Base-by-base conservation (phyloP, 495 filamentous ascomycete genomes). In the Hypoxylon crocopeplum region DNA sequence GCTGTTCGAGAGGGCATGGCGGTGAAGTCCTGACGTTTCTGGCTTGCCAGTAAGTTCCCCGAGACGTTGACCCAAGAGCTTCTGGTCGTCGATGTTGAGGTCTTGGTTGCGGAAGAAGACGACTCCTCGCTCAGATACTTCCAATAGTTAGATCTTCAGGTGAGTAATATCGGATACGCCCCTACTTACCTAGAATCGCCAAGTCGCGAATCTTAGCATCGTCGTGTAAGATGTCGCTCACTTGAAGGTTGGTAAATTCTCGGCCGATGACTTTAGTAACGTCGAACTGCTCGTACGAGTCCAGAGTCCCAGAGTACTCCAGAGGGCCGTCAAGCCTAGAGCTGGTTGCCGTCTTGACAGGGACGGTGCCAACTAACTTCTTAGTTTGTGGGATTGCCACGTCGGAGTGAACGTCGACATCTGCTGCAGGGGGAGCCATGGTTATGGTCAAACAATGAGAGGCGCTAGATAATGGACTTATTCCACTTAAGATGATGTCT, bases 271-370 rank as follows among this genome's bases (percentile, higher is more conserved):
- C 73, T 2, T 84, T 81, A 1, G 88, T 91, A 0, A 86, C 74
- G 39, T 89, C 87, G 45, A 87, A 84, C 2, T 77, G 79, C 42
- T 88, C 75, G 56, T 81, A 87, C 1, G 74, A 59, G 33, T 89
- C 82, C 0, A 89, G 71, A 1, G 72, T 71, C 17, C 84, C 84
- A 1, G 73, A 92, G 75, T 93, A 93, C 72, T 90, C 90, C 38
- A 93, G 74, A 15, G 90, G 87, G 7, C 87, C 88, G 63, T 88
- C 89, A 5, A 90, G 92, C 17, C 91, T 81, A 61, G 89, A 93
- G 63, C 90, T 89, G 48, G 83, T 87, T 30, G 86, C 88, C 24
- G 83, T 81, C 76, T 91, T 91, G 58, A 83, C 81, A 27, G 87
- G 87, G 0, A 84, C 77, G 1, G 86, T 87, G 10, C 88, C 48